Conservation (phyloP, 1,284 basidiomycete species). For the Naganishia sp. region DNA sequence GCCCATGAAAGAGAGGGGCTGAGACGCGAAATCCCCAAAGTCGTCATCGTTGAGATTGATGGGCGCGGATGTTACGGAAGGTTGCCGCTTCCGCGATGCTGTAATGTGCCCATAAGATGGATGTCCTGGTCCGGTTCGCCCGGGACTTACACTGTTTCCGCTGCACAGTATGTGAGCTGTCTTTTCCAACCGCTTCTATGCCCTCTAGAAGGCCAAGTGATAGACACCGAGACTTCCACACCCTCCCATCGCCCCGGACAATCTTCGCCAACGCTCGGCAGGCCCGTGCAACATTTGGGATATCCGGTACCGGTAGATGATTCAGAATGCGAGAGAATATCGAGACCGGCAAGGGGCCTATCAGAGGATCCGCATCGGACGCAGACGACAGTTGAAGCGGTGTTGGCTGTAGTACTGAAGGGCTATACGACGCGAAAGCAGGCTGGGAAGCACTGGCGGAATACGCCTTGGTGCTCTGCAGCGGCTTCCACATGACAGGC, state of each 20-base stretch:
- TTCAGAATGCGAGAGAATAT: constrained; percentile 15
- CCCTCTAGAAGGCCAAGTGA: constrained; percentile 1
- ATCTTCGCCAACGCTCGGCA: constrained; percentile 24
- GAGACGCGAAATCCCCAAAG: constrained; percentile 48
- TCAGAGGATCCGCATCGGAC: constrained; percentile 6
- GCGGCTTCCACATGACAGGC: constrained; percentile 8
- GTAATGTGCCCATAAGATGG: constrained; percentile 26
- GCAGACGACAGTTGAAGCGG: constrained; percentile 10
- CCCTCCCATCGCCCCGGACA: constrained; percentile 25
- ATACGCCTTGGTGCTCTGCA: constrained; percentile 2
- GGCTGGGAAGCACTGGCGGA: constrained; percentile 2
- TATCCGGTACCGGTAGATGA: constrained; percentile 24
- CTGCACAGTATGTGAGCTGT: not conserved
- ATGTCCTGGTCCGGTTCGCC: not conserved
- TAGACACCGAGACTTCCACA: constrained; percentile 28
- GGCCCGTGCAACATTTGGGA: constrained; percentile 21
- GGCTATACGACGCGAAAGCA: constrained; percentile 18
- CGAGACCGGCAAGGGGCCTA: constrained; percentile 17
- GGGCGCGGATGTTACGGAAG: constrained; percentile 1
- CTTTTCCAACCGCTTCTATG: not conserved
- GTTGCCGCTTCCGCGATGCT: constrained; percentile 36
- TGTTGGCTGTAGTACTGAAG: constrained; percentile 27
- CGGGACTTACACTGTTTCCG: not conserved
- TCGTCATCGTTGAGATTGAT: constrained; percentile 41
- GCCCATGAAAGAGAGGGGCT: constrained; percentile 34